Evolutionary conservation across 441 rosid genomes (phyloP), one percentile per base, ranked within the genome.

Genomic region (Aleurites moluccanus): DNA sequence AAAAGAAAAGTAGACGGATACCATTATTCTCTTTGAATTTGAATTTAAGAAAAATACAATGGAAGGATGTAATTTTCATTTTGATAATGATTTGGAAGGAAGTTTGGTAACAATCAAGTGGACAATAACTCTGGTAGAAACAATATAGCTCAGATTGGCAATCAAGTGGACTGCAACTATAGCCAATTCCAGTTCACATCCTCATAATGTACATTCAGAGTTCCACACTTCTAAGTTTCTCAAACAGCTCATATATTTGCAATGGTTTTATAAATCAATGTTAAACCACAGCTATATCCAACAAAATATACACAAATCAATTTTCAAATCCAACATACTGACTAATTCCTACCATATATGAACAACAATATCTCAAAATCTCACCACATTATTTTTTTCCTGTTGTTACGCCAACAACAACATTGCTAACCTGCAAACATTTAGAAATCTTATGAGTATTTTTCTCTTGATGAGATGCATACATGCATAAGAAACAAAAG

Each of bases 381-480:
- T 35, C 63, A 70, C 79, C 3, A 8, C 18, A 21, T 28, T 49
- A 88, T 78, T 88, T 93, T 80, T 90, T 92, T 13, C 90, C 97
- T 0, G 98, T 93, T 21, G 99, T 89, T 70, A 96, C 88, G 38
- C 99, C 98, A 6, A 96, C 98, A 49, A 96, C 99, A 8, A 96
- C 97, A 69, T 93, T 93, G 85, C 91, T 90, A 82, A 96, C 99
- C 99, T 96, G 90, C 76, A 82, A 81, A 50, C 69, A 38, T 73
- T 64, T 56, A 65, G 53, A 47, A 30, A 49, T 47, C 47, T 49
- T 30, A 63, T 82, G 52, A 73, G n/a, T 74, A 10, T 4, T 52
- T 47, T 60, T 35, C 38, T 21, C 23, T 52, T 14, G 38, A 20
- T 25, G 13, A 65, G 50, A 5, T 20, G 3, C 4, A 13, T 21